Percentiles rank a stretch among this genome's conserved stretches.
Evolutionary conservation across 352 stramenopile species (phyloP).

Genomic region (Pythium utonaiense): DNA sequence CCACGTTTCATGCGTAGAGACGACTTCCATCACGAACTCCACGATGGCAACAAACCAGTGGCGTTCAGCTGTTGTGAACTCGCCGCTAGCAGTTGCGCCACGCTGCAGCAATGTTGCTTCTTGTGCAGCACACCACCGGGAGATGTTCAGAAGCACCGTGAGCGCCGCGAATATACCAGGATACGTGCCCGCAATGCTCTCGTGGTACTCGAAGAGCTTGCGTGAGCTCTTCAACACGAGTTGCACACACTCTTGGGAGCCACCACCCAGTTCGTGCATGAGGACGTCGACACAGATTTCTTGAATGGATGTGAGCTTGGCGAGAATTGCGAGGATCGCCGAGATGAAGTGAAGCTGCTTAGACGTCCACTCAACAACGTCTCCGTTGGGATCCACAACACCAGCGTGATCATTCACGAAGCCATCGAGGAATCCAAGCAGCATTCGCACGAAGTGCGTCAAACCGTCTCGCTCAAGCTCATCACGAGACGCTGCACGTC

Average conservation of each 20-base stretch:
- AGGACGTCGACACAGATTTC: constrained; percentile 38
- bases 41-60: constrained; percentile 52
- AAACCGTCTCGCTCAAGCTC: constrained; percentile 40
- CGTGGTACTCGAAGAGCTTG: constrained; percentile 60
- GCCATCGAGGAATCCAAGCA: constrained; percentile 48
- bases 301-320: constrained; percentile 30
- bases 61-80: constrained; percentile 21
- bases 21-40: constrained; percentile 55
- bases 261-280: constrained; percentile 42
- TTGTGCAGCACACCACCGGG: constrained; percentile 52
- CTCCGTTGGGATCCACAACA: constrained; percentile 9
- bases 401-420: constrained; percentile 42
- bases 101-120: constrained; percentile 27
- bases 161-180: constrained; percentile 45
- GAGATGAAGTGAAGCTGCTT: constrained; percentile 45
- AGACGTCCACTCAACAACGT: constrained; percentile 24
- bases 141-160: constrained; percentile 51
- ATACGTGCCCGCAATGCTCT: constrained; percentile 49
- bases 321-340: constrained; percentile 40
- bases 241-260: constrained; percentile 49
- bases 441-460: constrained; percentile 43
- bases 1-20: constrained; percentile 64
- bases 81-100: neutral
- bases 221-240: constrained; percentile 49
- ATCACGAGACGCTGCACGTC: constrained; percentile 13